Percentiles rank a stretch among this genome's conserved stretches.
Evolutionary conservation across 2,329 filamentous ascomycete species (phyloP).

Genomic region (Ilyonectria destructans): DNA sequence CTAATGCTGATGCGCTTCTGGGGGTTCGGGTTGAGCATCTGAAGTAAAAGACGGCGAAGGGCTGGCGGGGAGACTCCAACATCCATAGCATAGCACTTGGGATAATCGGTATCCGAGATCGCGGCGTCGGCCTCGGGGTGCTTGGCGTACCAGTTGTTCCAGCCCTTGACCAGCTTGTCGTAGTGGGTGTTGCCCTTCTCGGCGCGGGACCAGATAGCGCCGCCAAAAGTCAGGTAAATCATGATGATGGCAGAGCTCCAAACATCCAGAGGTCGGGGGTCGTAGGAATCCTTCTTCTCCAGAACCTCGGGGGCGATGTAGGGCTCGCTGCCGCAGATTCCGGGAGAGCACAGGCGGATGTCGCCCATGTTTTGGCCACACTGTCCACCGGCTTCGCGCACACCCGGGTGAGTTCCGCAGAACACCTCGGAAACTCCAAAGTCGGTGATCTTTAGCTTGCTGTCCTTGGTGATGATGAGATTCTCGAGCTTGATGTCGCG

Average conservation of each 20-base stretch:
- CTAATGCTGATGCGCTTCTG: constrained; percentile 78
- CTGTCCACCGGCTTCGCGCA: constrained; percentile 80
- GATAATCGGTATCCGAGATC: constrained; percentile 75
- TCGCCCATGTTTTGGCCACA: constrained; percentile 83
- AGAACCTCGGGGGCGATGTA: constrained; percentile 92
- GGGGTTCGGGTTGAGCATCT: constrained; percentile 88
- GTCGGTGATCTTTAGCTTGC: constrained; percentile 91
- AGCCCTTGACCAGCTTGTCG: constrained; percentile 75
- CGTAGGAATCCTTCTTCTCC: constrained; percentile 75
- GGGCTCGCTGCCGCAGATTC: constrained; percentile 87
- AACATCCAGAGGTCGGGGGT: constrained; percentile 86
- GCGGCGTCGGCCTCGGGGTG: constrained; percentile 60
- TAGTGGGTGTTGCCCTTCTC: constrained; percentile 73
- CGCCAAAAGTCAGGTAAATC: constrained; percentile 81
- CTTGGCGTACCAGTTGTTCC: constrained; percentile 77
- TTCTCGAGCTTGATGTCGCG: constrained; percentile 95
- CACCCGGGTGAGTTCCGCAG: constrained; percentile 83
- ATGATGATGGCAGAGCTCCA: constrained; percentile 91
- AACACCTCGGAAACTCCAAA: constrained; percentile 94
- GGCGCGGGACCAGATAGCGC: constrained; percentile 82
- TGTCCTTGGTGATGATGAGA: constrained; percentile 82
- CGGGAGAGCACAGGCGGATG: constrained; percentile 81
- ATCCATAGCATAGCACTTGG: constrained; percentile 77
- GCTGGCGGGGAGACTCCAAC: constrained; percentile 76
- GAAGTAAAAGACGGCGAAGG: constrained; percentile 80